Conservation (phyloP, 805 yeast genomes). For the Lipomyces starkeyi region DNA sequence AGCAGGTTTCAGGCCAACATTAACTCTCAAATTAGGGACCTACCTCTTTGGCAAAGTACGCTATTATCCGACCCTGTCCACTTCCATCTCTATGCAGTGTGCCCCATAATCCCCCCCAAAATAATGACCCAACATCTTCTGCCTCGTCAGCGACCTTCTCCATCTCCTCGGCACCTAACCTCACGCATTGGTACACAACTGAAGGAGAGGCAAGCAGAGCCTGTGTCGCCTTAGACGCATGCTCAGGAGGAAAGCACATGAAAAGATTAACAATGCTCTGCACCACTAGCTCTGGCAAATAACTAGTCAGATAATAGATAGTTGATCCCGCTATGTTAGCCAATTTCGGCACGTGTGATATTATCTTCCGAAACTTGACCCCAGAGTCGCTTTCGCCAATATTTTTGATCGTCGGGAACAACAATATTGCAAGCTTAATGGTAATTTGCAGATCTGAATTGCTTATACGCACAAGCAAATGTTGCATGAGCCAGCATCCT, state of each 20-base stretch:
- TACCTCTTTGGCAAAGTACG: conserved; percentile 32
- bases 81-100: conserved; percentile 22
- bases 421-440: conserved; percentile 59
- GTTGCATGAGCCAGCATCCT: conserved; percentile 68
- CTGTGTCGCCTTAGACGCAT: conserved; percentile 53
- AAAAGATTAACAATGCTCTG: conserved; percentile 39
- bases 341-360: conserved; percentile 29
- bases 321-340: conserved; percentile 44
- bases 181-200: conserved; percentile 60
- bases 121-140: conserved; percentile 45
- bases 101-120: conserved; percentile 56
- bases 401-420: conserved; percentile 73
- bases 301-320: conserved; percentile 35
- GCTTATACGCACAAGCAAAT: conserved; percentile 50
- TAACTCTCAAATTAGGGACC: conserved; percentile 34
- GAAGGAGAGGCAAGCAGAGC: conserved; percentile 51
- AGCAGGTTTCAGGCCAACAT: conserved; percentile 52
- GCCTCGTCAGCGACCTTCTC: conserved; percentile 54
- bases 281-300: conserved; percentile 41
- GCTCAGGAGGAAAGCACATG: conserved; percentile 45
- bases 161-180: conserved; percentile 68
- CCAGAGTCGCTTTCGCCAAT: conserved; percentile 58
- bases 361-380: conserved; percentile 42
- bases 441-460: conserved; percentile 41
- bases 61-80: conserved; percentile 19